A percentile compares a stretch with the other conserved stretches of the same genome.
These are phyloP conservation scores for Allium sativum DNA, from an alignment of 106 monocot species.

Conservation along the genomic window DNA sequence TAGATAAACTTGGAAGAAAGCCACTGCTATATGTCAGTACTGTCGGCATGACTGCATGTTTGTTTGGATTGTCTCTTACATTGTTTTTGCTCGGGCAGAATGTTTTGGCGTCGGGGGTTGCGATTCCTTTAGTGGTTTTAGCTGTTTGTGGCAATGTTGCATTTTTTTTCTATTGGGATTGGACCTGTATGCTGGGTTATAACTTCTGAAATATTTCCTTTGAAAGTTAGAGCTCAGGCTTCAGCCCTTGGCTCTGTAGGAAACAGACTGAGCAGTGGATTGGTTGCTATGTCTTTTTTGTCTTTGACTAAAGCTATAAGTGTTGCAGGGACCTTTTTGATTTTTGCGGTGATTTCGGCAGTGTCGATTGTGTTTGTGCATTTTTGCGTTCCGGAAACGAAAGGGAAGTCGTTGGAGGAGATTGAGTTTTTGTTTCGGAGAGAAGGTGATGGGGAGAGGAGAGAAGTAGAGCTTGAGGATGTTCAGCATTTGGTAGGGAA, in stretches of 20 bases:
- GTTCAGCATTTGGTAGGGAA: slow-evolving; percentile 45
- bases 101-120: slow-evolving; percentile 27
- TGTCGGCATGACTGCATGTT: slow-evolving; percentile 78
- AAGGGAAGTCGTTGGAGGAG: slow-evolving; percentile 80
- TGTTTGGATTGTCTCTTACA: slow-evolving; percentile 36
- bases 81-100: slow-evolving; percentile 34
- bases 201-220: slow-evolving; percentile 78
- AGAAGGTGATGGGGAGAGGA: slow-evolving; percentile 22
- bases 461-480: slow-evolving; percentile 73
- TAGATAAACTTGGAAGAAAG: slow-evolving; percentile 80
- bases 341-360: slow-evolving; percentile 48
- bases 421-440: slow-evolving; percentile 64
- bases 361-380: slow-evolving; percentile 64
- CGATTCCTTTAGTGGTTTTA: slow-evolving; percentile 38
- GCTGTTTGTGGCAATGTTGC: slow-evolving; percentile 85
- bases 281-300: slow-evolving; percentile 85
- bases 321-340: slow-evolving; percentile 63
- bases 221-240: slow-evolving; percentile 87
- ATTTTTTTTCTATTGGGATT: slow-evolving; percentile 84
- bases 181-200: slow-evolving; percentile 89
- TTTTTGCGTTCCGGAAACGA: slow-evolving; percentile 74
- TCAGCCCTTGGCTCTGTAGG: slow-evolving; percentile 61
- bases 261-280: slow-evolving; percentile 72
- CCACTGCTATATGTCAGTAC: slow-evolving; percentile 85
- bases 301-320: slow-evolving; percentile 52